These are phyloP conservation scores for Oryza longistaminata DNA, from an alignment of 176 grass and related monocot species.

Conservation along the genomic window DNA sequence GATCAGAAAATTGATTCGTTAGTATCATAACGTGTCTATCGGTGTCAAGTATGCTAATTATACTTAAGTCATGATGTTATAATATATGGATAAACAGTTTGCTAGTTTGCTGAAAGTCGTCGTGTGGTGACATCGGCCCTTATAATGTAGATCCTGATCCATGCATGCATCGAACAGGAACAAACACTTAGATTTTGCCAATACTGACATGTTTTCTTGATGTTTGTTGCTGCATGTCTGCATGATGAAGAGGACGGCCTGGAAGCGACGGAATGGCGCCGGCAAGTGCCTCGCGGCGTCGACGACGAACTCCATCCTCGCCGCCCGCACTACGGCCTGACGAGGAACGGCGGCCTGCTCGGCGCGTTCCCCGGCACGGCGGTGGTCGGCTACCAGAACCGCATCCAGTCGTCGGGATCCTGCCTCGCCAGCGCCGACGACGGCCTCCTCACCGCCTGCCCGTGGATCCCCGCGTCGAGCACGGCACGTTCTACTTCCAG, in stretches of 20 bases:
- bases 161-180: neutral
- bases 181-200: too few species aligned
- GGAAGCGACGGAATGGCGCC: conserved; percentile 15
- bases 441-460: conserved; percentile 47
- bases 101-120: too few species aligned
- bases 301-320: conserved; percentile 3
- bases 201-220: neutral
- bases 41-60: too few species aligned
- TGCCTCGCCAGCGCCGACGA: conserved; percentile 46
- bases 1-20: too few species aligned
- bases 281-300: conserved; percentile 35
- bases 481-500: conserved; percentile 49
- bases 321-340: conserved; percentile 38
- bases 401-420: conserved; percentile 48
- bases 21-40: too few species aligned
- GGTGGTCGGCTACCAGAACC: conserved; percentile 59
- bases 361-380: conserved; percentile 37
- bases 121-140: too few species aligned
- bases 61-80: too few species aligned
- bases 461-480: conserved; percentile 55
- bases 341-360: conserved; percentile 4
- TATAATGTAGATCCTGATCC: too few species aligned
- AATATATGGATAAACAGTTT: too few species aligned
- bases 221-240: neutral
- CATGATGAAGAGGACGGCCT: conserved; percentile 34